Conservation (phyloP, 1,284 basidiomycete species). For the Marasmius fiardii region DNA sequence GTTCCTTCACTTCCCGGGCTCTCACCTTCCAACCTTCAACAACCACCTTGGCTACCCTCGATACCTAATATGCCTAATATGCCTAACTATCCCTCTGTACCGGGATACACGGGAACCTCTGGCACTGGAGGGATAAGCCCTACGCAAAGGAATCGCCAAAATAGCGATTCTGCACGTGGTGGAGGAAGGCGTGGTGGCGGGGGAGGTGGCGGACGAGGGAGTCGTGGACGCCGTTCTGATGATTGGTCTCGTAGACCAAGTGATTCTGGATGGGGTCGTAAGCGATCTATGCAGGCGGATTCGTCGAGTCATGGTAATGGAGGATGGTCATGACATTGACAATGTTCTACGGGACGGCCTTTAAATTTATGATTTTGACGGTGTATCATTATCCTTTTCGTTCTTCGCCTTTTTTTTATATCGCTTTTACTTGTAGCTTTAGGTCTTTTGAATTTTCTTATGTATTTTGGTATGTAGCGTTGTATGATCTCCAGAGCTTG, state of each 20-base stretch:
- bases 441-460: too few species aligned
- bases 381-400: neutral
- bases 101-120: conserved; percentile 16
- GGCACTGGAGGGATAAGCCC: conserved; percentile 17
- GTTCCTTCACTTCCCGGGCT: conserved; percentile 1
- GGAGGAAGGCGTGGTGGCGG: conserved; percentile 35
- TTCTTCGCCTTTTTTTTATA: neutral
- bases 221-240: conserved; percentile 29
- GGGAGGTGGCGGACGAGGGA: conserved; percentile 30
- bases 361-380: too few species aligned
- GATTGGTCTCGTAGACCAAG: conserved; percentile 35
- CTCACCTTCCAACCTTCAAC: too few species aligned
- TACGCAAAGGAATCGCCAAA: conserved; percentile 1
- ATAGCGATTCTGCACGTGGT: conserved; percentile 22
- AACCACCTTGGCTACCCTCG: too few species aligned
- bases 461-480: too few species aligned
- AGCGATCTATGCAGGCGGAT: conserved; percentile 1
- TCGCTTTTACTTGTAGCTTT: too few species aligned
- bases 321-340: neutral
- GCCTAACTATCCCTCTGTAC: conserved; percentile 12
- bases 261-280: conserved; percentile 59
- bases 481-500: too few species aligned
- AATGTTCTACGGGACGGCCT: neutral
- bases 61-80: too few species aligned
- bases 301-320: neutral